These are phyloP conservation scores for Ophiorrhiza pumila DNA, from an alignment of 257 asterid genomes.

Conservation along the genomic window DNA sequence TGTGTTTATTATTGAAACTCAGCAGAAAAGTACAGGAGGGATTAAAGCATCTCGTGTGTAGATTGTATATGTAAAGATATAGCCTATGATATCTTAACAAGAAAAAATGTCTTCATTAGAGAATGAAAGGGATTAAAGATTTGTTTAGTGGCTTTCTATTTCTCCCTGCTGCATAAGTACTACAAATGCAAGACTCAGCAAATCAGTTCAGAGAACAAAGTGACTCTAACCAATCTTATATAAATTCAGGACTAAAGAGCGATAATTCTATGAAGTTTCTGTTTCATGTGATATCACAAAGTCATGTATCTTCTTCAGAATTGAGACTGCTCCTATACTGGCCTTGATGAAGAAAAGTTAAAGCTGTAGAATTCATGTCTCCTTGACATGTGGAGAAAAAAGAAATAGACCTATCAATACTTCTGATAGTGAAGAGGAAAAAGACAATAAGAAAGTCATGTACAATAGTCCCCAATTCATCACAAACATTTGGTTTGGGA, in stretches of 20 bases:
- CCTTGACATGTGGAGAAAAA: neutral
- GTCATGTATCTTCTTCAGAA: neutral
- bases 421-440: neutral
- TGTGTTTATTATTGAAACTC: neutral
- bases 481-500: neutral
- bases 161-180: too few relatives aligned
- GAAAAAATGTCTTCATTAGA: neutral
- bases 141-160: too few relatives aligned
- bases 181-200: too few relatives aligned
- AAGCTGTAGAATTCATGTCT: neutral
- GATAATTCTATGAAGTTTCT: neutral
- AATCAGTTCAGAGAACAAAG: neutral
- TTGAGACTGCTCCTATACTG: too few relatives aligned
- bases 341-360: neutral
- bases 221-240: neutral
- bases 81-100: neutral
- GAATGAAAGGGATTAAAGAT: too few relatives aligned
- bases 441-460: neutral
- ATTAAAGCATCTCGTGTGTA: neutral
- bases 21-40: neutral
- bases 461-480: neutral
- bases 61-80: neutral
- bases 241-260: neutral
- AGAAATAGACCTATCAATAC: neutral
- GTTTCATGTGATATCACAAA: neutral